phyloP scores from a whole-genome alignment of 2,329 filamentous ascomycete species.

The Escovopsis sp. region DNA sequence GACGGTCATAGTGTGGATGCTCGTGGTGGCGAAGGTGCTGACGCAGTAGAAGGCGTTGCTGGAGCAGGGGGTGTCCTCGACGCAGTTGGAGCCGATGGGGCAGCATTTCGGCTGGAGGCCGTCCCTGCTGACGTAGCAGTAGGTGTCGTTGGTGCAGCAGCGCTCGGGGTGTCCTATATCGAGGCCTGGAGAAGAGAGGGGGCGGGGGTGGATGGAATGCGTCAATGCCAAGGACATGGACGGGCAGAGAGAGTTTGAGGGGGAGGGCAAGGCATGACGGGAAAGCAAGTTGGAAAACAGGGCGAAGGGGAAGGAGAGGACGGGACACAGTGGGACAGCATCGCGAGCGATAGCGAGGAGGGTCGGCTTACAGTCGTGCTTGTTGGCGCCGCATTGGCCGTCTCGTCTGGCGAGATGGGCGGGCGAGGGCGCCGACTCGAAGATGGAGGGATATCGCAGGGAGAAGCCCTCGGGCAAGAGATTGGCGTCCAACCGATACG shows the following conservation, averaged over 20 bases:
- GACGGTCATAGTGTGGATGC: slow-evolving; percentile 9
- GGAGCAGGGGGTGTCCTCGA: slow-evolving; percentile 19
- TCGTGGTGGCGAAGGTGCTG: slow-evolving; percentile 12
- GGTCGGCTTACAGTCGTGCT: slow-evolving; percentile 17
- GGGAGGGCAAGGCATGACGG: background rate
- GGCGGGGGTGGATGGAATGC: background rate
- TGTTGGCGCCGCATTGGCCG: slow-evolving; percentile 12
- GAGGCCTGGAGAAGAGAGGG: slow-evolving; percentile 17
- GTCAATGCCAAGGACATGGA: background rate
- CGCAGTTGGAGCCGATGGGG: slow-evolving; percentile 25
- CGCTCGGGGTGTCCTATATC: slow-evolving; percentile 22
- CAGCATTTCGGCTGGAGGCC: slow-evolving; percentile 25
- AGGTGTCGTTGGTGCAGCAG: slow-evolving; percentile 29
- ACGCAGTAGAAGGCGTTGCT: slow-evolving; percentile 20
- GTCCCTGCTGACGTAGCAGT: slow-evolving; percentile 27
- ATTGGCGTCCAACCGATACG: slow-evolving; percentile 2
- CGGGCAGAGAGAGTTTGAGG: too few species aligned
- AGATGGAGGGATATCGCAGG: slow-evolving; percentile 15
- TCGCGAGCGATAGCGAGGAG: background rate
- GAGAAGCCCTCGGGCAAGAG: slow-evolving; percentile 13
- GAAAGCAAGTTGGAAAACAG: background rate
- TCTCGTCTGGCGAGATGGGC: slow-evolving; percentile 10
- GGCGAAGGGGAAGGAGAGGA: background rate
- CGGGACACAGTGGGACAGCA: background rate
- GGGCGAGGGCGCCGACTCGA: slow-evolving; percentile 9